Percentiles rank a stretch among this genome's conserved stretches.
These are phyloP conservation scores for Heritiera fomes DNA, from an alignment of 345 rosid genomes.

Conservation along the genomic window DNA sequence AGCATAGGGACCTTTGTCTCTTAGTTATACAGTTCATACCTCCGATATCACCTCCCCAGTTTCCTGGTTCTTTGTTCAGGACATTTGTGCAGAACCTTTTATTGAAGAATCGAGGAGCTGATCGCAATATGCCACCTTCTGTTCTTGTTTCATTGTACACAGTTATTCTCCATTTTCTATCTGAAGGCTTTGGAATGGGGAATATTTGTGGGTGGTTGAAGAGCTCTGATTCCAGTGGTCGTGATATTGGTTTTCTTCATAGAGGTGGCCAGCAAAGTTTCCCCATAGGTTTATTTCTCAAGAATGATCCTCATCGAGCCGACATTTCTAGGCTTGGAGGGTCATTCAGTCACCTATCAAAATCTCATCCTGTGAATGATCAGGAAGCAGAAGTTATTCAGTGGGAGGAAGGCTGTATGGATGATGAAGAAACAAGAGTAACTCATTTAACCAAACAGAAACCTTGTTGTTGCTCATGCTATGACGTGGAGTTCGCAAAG, in stretches of 20 bases:
- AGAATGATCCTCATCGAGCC: constrained; percentile 72
- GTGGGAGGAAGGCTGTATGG: constrained; percentile 98
- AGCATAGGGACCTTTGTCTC: constrained; percentile 88
- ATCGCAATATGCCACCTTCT: constrained; percentile 75
- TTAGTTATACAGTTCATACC: constrained; percentile 91
- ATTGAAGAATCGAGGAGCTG: constrained; percentile 85
- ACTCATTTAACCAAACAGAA: constrained; percentile 75
- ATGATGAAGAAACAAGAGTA: constrained; percentile 71
- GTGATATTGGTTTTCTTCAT: constrained; percentile 76
- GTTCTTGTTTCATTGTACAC: constrained; percentile 86
- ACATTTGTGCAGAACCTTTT: constrained; percentile 80
- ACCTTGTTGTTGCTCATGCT: constrained; percentile 92
- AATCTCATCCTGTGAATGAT: constrained; percentile 64
- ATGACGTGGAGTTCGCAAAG: constrained; percentile 68
- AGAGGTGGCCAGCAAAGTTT: constrained; percentile 90
- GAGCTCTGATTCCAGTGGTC: constrained; percentile 45
- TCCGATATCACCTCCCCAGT: constrained; percentile 64
- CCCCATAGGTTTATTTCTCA: constrained; percentile 76
- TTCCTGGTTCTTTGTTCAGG: constrained; percentile 93
- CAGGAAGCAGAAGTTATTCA: constrained; percentile 71
- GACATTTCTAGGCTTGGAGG: constrained; percentile 97
- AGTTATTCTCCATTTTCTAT: constrained; percentile 83
- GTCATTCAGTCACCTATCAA: constrained; percentile 72
- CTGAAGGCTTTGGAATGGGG: constrained; percentile 75
- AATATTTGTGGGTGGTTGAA: constrained; percentile 58